Evolutionary conservation across 2,329 filamentous ascomycete species (phyloP), one percentile per base, ranked within the genome.

Genomic region (Sporothrix sp.): DNA sequence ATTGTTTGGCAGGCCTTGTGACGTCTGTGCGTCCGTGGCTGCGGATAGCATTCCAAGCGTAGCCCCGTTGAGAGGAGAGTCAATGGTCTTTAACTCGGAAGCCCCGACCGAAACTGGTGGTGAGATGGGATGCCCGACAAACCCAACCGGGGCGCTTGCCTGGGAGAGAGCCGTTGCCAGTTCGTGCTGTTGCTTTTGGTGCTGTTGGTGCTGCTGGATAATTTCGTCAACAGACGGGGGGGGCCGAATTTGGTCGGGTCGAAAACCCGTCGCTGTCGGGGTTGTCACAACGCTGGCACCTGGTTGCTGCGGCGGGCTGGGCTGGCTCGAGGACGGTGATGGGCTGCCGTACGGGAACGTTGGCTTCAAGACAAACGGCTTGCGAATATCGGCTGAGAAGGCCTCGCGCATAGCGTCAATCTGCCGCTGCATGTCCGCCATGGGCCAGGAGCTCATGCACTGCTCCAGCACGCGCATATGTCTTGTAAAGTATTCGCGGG

Each of bases 391-490:
- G 48, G 87, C 86, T 25, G 91, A 96, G 62, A 97, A 97, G 4
- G 91, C 91, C 62, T 91, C 82, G 36, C 91, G 82, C 28, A 97
- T 78, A 35, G 87, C 85, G 62, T 96, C 84, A 57, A 97, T 88
- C 65, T 96, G 89, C 48, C 82, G 83, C 63, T 94, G 84, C 68
- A 95, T 85, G 60, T 96, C 90, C 2, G 86, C 84, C 78, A 94
- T 88, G 2, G 87, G 85, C 85, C 87, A 94, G 4, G 82, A 81
- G 8, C 78, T 75, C 62, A 87, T 86, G 59, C 89, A 93, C 57
- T 81, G 83, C 65, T 97, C 91, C 52, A 97, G 72, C 33, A 97
- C 84, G 50, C 90, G 82, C 91, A 97, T 96, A 60, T 96, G 90
- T 43, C 91, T 78, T 2, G 87, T 85, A 61, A 97, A 97, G 63